Percentiles rank a stretch among this genome's conserved stretches.
Conservation (phyloP, 257 asterid species). For the Ocimum tenuiflorum region DNA sequence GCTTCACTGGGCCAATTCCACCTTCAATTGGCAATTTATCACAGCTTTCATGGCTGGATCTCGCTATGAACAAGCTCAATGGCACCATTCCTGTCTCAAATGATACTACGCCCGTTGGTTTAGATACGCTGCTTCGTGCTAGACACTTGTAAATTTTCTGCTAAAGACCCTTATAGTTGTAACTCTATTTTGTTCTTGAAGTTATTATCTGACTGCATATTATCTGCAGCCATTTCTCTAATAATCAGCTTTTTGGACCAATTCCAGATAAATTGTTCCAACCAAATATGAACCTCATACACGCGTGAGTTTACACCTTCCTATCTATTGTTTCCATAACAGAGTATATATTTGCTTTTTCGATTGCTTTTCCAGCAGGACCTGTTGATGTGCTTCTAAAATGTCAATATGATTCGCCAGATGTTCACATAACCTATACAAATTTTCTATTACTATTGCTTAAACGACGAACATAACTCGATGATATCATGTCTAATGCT, state of each 20-base stretch:
- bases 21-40: slow-evolving; percentile 61
- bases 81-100: slow-evolving; percentile 71
- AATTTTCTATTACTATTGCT: too few species aligned
- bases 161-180: background rate
- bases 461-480: too few species aligned
- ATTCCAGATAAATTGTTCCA: slow-evolving; percentile 52
- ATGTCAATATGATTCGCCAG: too few species aligned
- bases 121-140: slow-evolving; percentile 54
- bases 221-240: slow-evolving; percentile 64
- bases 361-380: too few species aligned
- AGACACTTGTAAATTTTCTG: slow-evolving; percentile 56
- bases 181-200: background rate
- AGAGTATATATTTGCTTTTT: too few species aligned
- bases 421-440: too few species aligned
- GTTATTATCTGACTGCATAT: background rate
- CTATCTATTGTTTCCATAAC: background rate
- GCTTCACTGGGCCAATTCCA: slow-evolving; percentile 72
- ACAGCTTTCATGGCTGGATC: slow-evolving; percentile 77
- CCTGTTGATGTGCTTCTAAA: too few species aligned
- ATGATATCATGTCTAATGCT: background rate
- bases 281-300: slow-evolving; percentile 58
- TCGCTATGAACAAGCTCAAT: slow-evolving; percentile 56
- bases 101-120: slow-evolving; percentile 50
- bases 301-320: slow-evolving; percentile 47
- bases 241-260: slow-evolving; percentile 60